Conservation (phyloP, 2,329 filamentous ascomycete species). For the Alternaria ethzedia region DNA sequence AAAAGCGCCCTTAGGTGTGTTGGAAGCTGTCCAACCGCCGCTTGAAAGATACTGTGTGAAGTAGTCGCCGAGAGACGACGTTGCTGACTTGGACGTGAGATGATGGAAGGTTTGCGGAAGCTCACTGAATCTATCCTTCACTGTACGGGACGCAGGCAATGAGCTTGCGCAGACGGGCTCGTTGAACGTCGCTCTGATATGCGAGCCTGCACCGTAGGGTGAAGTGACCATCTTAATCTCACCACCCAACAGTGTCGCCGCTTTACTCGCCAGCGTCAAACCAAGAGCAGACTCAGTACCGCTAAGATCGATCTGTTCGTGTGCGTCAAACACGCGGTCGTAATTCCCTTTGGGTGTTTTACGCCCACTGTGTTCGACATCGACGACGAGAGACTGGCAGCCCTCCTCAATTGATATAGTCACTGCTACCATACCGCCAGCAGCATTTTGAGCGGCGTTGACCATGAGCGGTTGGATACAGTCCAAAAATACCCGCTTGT, state of each 20-base stretch:
- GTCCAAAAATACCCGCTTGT: constrained; percentile 52
- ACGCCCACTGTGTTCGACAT: constrained; percentile 53
- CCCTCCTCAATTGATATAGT: constrained; percentile 40
- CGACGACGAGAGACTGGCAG: constrained; percentile 43
- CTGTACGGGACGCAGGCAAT: constrained; percentile 16
- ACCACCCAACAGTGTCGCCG: constrained; percentile 51
- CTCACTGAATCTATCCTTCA: constrained; percentile 3
- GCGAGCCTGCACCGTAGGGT: constrained; percentile 45
- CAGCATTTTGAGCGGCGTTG: constrained; percentile 53
- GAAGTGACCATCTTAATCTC: constrained; percentile 49
- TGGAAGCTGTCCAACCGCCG: constrained; percentile 19
- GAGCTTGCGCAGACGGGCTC: constrained; percentile 34
- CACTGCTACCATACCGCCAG: constrained; percentile 47
- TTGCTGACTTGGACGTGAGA: constrained; percentile 12
- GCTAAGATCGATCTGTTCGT: constrained; percentile 51
- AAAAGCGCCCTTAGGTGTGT: constrained; percentile 17
- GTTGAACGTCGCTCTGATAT: constrained; percentile 48
- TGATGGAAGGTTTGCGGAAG: constrained; percentile 19
- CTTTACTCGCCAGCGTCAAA: constrained; percentile 52
- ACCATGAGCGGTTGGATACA: constrained; percentile 51
- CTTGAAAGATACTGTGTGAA: constrained; percentile 21
- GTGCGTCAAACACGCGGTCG: constrained; percentile 52
- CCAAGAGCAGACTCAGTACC: constrained; percentile 53
- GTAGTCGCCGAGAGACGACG: constrained; percentile 17
- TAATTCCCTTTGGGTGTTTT: constrained; percentile 49